Percentiles rank a stretch among this genome's conserved stretches.
Evolutionary conservation across 2,329 filamentous ascomycete genomes (phyloP).

Genomic region (Tolypocladium cylindrosporum): DNA sequence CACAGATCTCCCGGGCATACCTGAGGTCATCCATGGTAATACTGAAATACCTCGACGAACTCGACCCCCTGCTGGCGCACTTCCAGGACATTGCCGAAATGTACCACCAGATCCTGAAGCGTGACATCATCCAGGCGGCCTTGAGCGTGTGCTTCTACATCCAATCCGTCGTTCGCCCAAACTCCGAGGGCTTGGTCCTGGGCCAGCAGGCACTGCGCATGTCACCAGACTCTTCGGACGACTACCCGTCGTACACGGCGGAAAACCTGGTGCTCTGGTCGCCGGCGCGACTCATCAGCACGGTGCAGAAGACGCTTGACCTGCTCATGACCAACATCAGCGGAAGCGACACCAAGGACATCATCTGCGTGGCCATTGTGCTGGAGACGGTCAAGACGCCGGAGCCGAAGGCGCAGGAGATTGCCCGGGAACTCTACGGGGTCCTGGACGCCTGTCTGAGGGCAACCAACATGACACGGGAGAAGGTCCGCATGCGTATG

Average conservation of each 20-base stretch:
- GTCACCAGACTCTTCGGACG: slow-evolving; percentile 24
- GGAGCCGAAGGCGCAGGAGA: slow-evolving; percentile 31
- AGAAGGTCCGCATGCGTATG: slow-evolving; percentile 15
- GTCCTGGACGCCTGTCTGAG: slow-evolving; percentile 35
- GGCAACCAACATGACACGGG: slow-evolving; percentile 31
- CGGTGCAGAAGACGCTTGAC: slow-evolving; percentile 37
- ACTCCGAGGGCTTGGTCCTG: slow-evolving; percentile 17
- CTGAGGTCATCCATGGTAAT: slow-evolving; percentile 45
- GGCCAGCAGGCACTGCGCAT: slow-evolving; percentile 20
- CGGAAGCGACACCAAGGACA: slow-evolving; percentile 40
- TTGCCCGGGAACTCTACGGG: slow-evolving; percentile 27
- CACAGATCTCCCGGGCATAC: slow-evolving; percentile 41
- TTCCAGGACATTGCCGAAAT: slow-evolving; percentile 40
- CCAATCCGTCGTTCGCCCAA: slow-evolving; percentile 19
- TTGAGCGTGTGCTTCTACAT: slow-evolving; percentile 48
- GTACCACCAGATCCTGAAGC: slow-evolving; percentile 41
- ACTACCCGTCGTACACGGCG: slow-evolving; percentile 21
- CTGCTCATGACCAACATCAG: slow-evolving; percentile 34
- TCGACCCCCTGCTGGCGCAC: slow-evolving; percentile 35
- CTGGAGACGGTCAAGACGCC: slow-evolving; percentile 32
- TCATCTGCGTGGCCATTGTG: slow-evolving; percentile 37
- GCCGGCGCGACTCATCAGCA: slow-evolving; percentile 26
- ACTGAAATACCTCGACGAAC: slow-evolving; percentile 43
- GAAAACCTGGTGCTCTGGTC: slow-evolving; percentile 32
- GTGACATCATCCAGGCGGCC: slow-evolving; percentile 44